These are phyloP conservation scores for Cryptococcus amylolentus DNA, from an alignment of 1,284 basidiomycete species.

Conservation along the genomic window DNA sequence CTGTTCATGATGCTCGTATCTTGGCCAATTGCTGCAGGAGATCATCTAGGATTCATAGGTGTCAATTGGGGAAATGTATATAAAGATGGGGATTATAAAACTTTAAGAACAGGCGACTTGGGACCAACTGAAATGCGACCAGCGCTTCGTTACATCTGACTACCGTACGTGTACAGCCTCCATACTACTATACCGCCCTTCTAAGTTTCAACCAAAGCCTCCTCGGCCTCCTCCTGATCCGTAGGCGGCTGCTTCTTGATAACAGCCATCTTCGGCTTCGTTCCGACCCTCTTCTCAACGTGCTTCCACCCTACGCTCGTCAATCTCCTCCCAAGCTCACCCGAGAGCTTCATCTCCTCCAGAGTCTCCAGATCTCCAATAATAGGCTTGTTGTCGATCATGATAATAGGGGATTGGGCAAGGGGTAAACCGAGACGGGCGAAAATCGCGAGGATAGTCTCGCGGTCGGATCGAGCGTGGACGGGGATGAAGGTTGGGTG, in stretches of 20 bases:
- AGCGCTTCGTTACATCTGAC: background rate
- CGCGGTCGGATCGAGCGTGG: conserved; percentile 23
- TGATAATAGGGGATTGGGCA: conserved; percentile 23
- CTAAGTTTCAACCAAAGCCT: background rate
- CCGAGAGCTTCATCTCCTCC: conserved; percentile 21
- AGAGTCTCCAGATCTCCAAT: conserved; percentile 15
- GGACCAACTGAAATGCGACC: background rate
- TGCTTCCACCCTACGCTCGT: conserved; percentile 28
- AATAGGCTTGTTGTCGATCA: conserved; percentile 33
- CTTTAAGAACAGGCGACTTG: background rate
- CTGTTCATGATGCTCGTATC: too few relatives aligned
- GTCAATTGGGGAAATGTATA: too few relatives aligned
- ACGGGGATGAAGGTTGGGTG: conserved; percentile 27
- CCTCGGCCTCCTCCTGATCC: too few relatives aligned
- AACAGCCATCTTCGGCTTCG: conserved; percentile 11
- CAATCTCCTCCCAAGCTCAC: background rate
- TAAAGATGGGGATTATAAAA: background rate
- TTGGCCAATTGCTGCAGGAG: too few relatives aligned
- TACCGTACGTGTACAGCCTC: background rate
- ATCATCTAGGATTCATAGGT: too few relatives aligned
- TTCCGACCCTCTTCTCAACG: conserved; percentile 6
- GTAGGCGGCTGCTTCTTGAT: too few relatives aligned
- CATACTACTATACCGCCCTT: background rate
- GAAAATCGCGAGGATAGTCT: conserved; percentile 16
- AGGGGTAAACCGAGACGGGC: conserved; percentile 25